Evolutionary conservation across 1,284 basidiomycete genomes (phyloP).

Genomic region (Ustilago lituana): DNA sequence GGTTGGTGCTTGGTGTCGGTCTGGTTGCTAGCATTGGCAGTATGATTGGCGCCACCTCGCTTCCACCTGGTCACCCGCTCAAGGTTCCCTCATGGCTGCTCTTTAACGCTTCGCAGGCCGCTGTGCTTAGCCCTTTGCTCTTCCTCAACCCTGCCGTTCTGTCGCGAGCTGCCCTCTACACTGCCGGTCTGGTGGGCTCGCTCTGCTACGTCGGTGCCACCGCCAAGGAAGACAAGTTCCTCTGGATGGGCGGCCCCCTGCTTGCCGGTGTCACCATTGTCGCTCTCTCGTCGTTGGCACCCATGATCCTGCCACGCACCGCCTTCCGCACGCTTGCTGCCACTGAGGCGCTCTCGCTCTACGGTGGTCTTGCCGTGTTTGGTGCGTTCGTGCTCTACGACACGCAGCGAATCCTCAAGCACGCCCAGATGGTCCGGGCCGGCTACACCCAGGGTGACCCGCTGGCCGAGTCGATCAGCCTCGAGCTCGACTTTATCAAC

Average conservation of each 20-base stretch:
- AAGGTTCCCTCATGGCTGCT: constrained; percentile 69
- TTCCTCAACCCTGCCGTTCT: constrained; percentile 86
- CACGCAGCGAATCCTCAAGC: constrained; percentile 81
- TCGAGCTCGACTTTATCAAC: constrained; percentile 86
- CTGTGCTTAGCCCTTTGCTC: constrained; percentile 75
- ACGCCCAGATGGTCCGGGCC: constrained; percentile 78
- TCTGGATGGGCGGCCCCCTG: constrained; percentile 77
- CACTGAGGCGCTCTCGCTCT: constrained; percentile 79
- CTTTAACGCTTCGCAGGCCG: constrained; percentile 86
- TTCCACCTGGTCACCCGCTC: constrained; percentile 66
- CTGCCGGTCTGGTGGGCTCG: constrained; percentile 80
- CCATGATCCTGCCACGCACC: constrained; percentile 81
- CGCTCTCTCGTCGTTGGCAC: constrained; percentile 83
- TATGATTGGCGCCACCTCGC: constrained; percentile 67
- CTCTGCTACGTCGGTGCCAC: constrained; percentile 89
- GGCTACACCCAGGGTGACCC: constrained; percentile 79
- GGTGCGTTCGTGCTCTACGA: constrained; percentile 86
- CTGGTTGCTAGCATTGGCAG: constrained; percentile 72
- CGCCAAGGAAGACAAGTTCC: constrained; percentile 83
- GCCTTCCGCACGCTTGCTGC: constrained; percentile 80
- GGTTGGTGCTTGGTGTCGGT: constrained; percentile 82
- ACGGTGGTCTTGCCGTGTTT: constrained; percentile 85
- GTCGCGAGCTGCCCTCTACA: constrained; percentile 88
- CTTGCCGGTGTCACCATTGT: constrained; percentile 84
- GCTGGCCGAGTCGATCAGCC: constrained; percentile 77